Evolutionary conservation across 2,329 filamentous ascomycete species (phyloP), one percentile per base, ranked within the genome.

Genomic region (Stemphylium lycopersici): DNA sequence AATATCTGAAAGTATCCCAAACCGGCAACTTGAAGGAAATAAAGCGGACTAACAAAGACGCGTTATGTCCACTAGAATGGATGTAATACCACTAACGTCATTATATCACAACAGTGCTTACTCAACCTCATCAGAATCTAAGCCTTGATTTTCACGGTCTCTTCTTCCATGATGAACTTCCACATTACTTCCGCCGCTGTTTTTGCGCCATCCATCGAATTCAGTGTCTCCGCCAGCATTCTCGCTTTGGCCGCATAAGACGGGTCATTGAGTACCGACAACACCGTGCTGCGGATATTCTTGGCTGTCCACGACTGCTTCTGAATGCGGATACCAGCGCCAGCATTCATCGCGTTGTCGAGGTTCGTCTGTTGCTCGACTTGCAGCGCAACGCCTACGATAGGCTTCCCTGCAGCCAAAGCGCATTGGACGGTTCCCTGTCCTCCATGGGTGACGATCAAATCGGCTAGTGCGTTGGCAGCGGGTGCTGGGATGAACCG

Each of bases 341-440:
- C 68, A 12, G 62, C 62, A 49, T 72, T 65, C 69, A 72, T 72
- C 1, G 67, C 68, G 31, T 72, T 72, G 47, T 72, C 69, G n/a
- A 72, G 39, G 34, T 72, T 72, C 4, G 69, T 72, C 41, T 72
- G 69, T 45, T 72, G 69, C 48, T 72, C 69, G 26, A 72, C 66
- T 46, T 72, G 69, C 37, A 71, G 51, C 20, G 68, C 69, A 26
- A 72, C 69, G 3, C 69, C 69, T 7, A 72, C 69, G 18, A 72
- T 46, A 7, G 69, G 69, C 48, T 67, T 72, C 16, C 69, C 69
- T 4, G 67, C 67, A 3, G 68, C 68, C 24, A 72, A 43, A 11
- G 69, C 66, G 16, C 68, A 70, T 48, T 72, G 69, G 1, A 72
- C 69, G 20, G 69, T 72, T 31, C 69, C 69, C 45, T 72, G 69